These are phyloP conservation scores for Rhizopus arrhizus DNA, from an alignment of 371 early-diverging fungal genomes.

Conservation along the genomic window DNA sequence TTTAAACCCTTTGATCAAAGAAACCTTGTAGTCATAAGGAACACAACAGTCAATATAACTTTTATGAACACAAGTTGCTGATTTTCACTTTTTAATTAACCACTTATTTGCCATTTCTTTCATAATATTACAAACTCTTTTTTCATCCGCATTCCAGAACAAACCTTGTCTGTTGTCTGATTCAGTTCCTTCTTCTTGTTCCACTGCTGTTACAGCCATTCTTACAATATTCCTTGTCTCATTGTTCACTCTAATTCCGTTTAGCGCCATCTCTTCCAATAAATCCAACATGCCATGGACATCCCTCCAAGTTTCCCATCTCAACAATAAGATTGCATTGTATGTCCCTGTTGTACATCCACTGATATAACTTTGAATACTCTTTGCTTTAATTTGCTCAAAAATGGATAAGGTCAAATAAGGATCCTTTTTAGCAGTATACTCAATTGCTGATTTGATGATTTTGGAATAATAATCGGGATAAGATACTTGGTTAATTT, in stretches of 20 bases:
- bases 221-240: conserved; percentile 33
- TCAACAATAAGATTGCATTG: conserved; percentile 35
- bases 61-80: background rate
- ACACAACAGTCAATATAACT: no score
- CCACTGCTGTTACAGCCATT: conserved; percentile 28
- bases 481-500: conserved; percentile 20
- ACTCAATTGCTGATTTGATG: conserved; percentile 36
- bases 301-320: conserved; percentile 45
- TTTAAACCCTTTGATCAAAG: no score
- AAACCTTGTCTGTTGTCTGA: conserved; percentile 2
- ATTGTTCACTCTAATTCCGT: conserved; percentile 38
- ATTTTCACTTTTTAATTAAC: conserved; percentile 11
- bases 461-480: conserved; percentile 39
- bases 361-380: conserved; percentile 40
- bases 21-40: no score
- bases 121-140: conserved; percentile 36
- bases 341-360: conserved; percentile 49
- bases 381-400: conserved; percentile 42
- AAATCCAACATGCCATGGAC: conserved; percentile 43
- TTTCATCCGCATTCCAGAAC: conserved; percentile 43
- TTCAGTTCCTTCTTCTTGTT: conserved; percentile 20
- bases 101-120: conserved; percentile 44
- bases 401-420: conserved; percentile 51
- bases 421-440: conserved; percentile 41
- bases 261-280: conserved; percentile 46